Evolutionary conservation across 805 yeast species (phyloP), one percentile per base, ranked within the genome.

Genomic region (Saccharomycopsis sp.): DNA sequence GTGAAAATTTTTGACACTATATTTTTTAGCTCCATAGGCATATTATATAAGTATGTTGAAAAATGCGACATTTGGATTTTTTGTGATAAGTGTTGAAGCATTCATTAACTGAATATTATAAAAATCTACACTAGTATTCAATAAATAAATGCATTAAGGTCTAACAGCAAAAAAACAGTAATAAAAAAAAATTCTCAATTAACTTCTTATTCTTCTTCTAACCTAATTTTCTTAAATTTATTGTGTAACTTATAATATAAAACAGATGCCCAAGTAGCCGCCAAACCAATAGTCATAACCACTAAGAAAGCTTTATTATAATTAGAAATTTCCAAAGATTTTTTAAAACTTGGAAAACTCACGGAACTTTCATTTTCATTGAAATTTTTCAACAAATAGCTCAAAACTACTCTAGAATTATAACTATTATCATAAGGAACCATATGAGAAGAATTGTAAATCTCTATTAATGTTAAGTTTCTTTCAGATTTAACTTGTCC

Each of bases 391-490:
- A 10, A 10, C 39, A 29, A 1, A 59, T 71, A 46, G 51, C 78
- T 77, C 21, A 79, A 55, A 48, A 82, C 58, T 14, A 76, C 74
- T 40, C 79, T 61, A 2, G 81, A 66, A n/a, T 64, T 61, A 32
- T 64, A 72, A 2, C 86, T 81, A 30, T 65, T 52, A 51, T 82
- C 89, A 46, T 67, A 76, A 1, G 94, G 88, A 25, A 80, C 83
- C 94, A 83, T 83, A 53, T 82, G 94, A 14, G 85, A 74, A 1
- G 87, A 69, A 46, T 76, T 68, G 52, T 60, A 69, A 3, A 83
- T 67, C 44, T 71, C 67, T 31, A 76, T 71, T 53, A 74, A 76
- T 0, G 87, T 73, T 49, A 83, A 62, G 52, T 79, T 79, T 36
- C 82, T 62, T 41, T 72, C 82, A 17, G 59, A 37, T 45, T 59